A percentile compares a stretch with the other conserved stretches of the same genome.
phyloP scores from a whole-genome alignment of 495 filamentous ascomycete species.

The Xylaria longipes region DNA sequence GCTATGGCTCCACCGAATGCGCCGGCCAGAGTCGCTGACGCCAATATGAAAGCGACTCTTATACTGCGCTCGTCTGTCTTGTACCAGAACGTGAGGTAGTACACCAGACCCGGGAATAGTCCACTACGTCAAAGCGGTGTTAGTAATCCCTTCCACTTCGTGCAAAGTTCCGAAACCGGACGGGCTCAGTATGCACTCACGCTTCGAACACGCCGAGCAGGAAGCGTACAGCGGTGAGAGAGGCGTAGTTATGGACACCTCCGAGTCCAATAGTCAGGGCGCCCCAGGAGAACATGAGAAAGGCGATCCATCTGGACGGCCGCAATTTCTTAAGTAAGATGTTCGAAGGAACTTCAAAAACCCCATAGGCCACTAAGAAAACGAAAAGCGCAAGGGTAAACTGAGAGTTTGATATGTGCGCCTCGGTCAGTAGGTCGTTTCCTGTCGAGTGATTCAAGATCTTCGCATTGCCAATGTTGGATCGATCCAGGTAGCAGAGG shows the following conservation, averaged over 20 bases:
- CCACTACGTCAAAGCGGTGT: slow-evolving; percentile 46
- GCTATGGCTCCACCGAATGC: slow-evolving; percentile 82
- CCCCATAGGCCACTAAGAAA: slow-evolving; percentile 45
- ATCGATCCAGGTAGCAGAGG: slow-evolving; percentile 59
- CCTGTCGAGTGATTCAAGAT: slow-evolving; percentile 49
- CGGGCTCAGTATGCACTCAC: slow-evolving; percentile 24
- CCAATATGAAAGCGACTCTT: slow-evolving; percentile 78
- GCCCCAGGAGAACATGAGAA: slow-evolving; percentile 64
- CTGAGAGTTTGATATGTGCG: slow-evolving; percentile 66
- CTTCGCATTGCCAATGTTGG: slow-evolving; percentile 51
- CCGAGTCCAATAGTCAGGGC: slow-evolving; percentile 61
- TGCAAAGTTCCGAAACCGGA: not conserved
- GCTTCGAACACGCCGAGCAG: slow-evolving; percentile 63
- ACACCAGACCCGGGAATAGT: slow-evolving; percentile 78
- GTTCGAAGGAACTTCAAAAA: slow-evolving; percentile 67
- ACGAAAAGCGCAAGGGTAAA: slow-evolving; percentile 75
- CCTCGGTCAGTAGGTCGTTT: slow-evolving; percentile 65
- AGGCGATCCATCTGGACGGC: slow-evolving; percentile 61
- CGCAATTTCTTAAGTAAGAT: slow-evolving; percentile 71
- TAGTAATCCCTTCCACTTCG: slow-evolving; percentile 41
- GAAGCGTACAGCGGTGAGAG: slow-evolving; percentile 58
- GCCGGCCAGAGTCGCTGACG: slow-evolving; percentile 76
- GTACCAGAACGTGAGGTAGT: slow-evolving; percentile 87
- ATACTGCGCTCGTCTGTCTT: slow-evolving; percentile 53
- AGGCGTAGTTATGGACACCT: slow-evolving; percentile 55